Evolutionary conservation across 1,284 basidiomycete species (phyloP), one percentile per base, ranked within the genome.

Genomic region (Schizophyllum amplum): DNA sequence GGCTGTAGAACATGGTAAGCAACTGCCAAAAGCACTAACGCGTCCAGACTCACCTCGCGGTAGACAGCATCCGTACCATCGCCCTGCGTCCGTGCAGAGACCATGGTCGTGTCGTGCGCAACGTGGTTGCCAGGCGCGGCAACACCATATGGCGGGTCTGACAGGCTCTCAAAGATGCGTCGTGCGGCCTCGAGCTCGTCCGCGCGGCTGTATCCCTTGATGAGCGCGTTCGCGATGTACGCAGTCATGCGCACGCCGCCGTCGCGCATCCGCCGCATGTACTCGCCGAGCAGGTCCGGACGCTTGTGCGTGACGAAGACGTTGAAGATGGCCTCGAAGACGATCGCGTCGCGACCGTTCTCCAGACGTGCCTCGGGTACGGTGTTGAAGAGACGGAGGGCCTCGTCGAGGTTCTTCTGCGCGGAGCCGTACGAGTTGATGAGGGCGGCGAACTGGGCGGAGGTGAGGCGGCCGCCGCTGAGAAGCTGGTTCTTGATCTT

Each of bases 171-270:
- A 69, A 99, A 99, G 52, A 97, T 73, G 25, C 71, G 72, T 33
- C 94, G 77, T 0, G 94, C 85, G 50, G 79, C 74, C 24, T 83
- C 83, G 55, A 97, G 76, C 51, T 87, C 77, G 4, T 87, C 87
- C 5, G 80, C 79, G 24, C 83, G 78, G 0, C 94, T 86, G 67
- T 94, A 91, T 1, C 90, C 92, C 68, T 88, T 88, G 75, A 99
- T 98, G 64, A 98, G 74, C 60, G 92, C 78, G 72, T 99, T 99
- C 50, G 90, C 90, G 61, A 98, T 91, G 71, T 99, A 99, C 0
- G 97, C 96, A 0, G 96, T 99, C 80, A 94, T 87, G 64, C 90
- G 87, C 6, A 95, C 82, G 26, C 85, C 83, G 1, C 79, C 77
- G 0, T 71, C 66, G 47, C 72, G 71, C 76, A 99, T 85, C 58